Base-by-base conservation (phyloP, 805 yeast genomes). In the Lachancea sp. region DNA sequence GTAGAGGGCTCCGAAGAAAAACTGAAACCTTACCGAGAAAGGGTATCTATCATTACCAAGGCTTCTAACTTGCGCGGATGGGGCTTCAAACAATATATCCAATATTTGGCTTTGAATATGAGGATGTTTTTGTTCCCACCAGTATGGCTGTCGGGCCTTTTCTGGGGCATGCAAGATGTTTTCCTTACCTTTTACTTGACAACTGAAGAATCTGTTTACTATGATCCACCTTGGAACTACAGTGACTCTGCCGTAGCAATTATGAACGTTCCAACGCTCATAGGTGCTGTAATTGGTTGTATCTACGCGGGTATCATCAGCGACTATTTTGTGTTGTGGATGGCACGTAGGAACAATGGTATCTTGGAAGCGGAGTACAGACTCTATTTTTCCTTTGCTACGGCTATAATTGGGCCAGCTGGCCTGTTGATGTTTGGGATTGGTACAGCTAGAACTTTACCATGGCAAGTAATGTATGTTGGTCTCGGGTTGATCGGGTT, bases 161-260 rank as follows among this genome's bases (percentile, higher is more conserved):
- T 82, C 47, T 83, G 90, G 90, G 90, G 90, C 33, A 68, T 78
- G 43, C 90, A 83, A 58, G 87, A 81, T 55, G 83, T 87, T 0
- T 78, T 81, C 54, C 68, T 83, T 47, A 76, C 89, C 0, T 83
- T 83, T 51, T 83, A 82, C 58, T 60, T 83, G 46, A 82, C 89
- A 2, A 75, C 84, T 8, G 84, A 81, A 55, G 88, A 82, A 45
- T 78, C 78, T 41, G 65, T 68, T 47, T 83, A 77, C 63, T 76
- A 77, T 38, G 79, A 71, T 42, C 70, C 71, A 0, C 90, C 92
- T 8, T 83, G 75, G 70, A 73, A 74, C 58, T 80, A 80, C 53
- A 67, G 78, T 12, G 71, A 78, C 49, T 70, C 73, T 5, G 83
- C 79, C 26, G 85, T 83, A 19, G 88, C 87, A 0, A 54, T 83